Percentiles rank a stretch among this genome's conserved stretches.
Evolutionary conservation across 2,329 filamentous ascomycete species (phyloP).

Genomic region (Chaetomium strumarium): DNA sequence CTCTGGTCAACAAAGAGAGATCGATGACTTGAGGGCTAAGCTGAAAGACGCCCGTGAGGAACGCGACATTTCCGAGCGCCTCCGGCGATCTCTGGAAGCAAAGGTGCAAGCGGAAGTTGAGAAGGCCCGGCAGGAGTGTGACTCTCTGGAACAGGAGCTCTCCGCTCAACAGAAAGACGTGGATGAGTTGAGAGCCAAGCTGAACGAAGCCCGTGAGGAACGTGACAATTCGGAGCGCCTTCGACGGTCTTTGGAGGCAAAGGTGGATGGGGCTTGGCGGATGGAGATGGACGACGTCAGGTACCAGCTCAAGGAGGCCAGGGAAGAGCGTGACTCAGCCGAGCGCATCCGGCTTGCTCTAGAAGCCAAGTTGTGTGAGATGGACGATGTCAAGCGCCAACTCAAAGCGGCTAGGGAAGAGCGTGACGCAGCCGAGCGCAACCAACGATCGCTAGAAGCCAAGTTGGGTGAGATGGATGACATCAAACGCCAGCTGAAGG

Average conservation of each 20-base stretch:
- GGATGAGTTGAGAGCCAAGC: conserved; percentile 38
- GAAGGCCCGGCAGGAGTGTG: conserved; percentile 42
- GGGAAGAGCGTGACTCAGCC: conserved; percentile 37
- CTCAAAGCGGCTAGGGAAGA: conserved; percentile 41
- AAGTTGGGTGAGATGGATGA: conserved; percentile 50
- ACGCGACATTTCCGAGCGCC: conserved; percentile 34
- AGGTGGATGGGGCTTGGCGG: conserved; percentile 45
- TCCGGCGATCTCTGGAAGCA: conserved; percentile 32
- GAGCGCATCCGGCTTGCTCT: conserved; percentile 35
- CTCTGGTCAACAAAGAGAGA: conserved; percentile 41
- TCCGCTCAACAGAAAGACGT: conserved; percentile 42
- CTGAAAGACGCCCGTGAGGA: conserved; percentile 40
- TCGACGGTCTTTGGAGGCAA: conserved; percentile 32
- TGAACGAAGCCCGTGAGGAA: conserved; percentile 40
- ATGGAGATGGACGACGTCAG: conserved; percentile 42
- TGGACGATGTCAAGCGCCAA: conserved; percentile 38
- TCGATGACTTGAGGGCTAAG: conserved; percentile 39
- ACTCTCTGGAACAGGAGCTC: conserved; percentile 47
- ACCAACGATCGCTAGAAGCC: conserved; percentile 36
- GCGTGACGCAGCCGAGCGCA: conserved; percentile 35
- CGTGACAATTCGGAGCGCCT: conserved; percentile 34
- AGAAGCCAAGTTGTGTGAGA: conserved; percentile 38
- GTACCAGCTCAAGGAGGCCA: conserved; percentile 39
- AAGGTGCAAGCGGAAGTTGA: conserved; percentile 58
- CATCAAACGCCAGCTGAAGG: not conserved